These are phyloP conservation scores for Eutrema yunnanense DNA, from an alignment of 345 rosid species.

Conservation along the genomic window DNA sequence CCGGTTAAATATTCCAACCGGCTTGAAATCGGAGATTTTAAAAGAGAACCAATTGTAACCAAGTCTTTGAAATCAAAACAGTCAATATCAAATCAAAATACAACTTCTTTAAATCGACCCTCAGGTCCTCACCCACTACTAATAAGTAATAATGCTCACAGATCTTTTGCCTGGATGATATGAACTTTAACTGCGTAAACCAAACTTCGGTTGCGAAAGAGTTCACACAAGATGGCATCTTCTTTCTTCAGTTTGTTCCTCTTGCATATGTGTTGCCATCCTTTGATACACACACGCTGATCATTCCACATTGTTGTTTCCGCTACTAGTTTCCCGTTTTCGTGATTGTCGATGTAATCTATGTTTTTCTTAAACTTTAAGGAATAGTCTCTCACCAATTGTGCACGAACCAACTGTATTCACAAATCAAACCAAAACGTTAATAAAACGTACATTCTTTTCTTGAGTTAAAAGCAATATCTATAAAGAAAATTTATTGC, in stretches of 20 bases:
- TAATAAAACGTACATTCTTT: too few relatives aligned
- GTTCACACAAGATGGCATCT: background rate
- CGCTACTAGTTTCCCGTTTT: background rate
- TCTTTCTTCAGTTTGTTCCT: background rate
- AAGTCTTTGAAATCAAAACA: background rate
- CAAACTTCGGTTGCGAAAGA: too few relatives aligned
- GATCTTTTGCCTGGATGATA: too few relatives aligned
- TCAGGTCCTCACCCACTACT: too few relatives aligned
- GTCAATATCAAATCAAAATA: too few relatives aligned
- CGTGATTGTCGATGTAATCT: background rate
- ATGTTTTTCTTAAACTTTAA: background rate
- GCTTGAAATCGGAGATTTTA: background rate
- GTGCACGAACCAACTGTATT: constrained; percentile 15
- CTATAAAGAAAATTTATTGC: background rate
- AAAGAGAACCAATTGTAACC: too few relatives aligned
- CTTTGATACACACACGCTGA: constrained; percentile 4
- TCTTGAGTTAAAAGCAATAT: background rate
- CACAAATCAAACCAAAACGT: background rate
- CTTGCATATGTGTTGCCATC: background rate
- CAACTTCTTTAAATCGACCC: too few relatives aligned
- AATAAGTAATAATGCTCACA: too few relatives aligned
- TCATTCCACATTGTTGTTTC: background rate
- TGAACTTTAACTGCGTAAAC: too few relatives aligned
- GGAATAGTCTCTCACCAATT: constrained; percentile 7
- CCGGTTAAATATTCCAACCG: background rate